Conservation (phyloP, 2,329 filamentous ascomycete genomes). For the Curvularia verruculosa region DNA sequence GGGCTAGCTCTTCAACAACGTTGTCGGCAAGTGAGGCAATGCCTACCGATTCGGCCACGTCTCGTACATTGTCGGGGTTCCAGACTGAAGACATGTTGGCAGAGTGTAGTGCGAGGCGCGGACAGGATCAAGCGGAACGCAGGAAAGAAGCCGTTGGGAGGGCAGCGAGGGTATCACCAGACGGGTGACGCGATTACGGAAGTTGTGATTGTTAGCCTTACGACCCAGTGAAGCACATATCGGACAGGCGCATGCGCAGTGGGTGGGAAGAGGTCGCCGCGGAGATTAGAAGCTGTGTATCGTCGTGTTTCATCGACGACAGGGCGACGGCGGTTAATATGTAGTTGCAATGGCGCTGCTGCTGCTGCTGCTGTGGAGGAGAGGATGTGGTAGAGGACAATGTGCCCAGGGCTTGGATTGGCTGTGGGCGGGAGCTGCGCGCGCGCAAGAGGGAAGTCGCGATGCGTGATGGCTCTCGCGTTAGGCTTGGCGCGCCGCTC, state of each 20-base stretch:
- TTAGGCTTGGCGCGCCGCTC: slow-evolving; percentile 24
- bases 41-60: slow-evolving; percentile 95
- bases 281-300: background rate
- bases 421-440: background rate
- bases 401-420: background rate
- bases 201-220: slow-evolving; percentile 42
- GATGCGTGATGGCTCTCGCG: slow-evolving; percentile 22
- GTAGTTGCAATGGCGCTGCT: no score
- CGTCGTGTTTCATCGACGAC: slow-evolving; percentile 1
- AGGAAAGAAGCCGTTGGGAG: slow-evolving; percentile 23
- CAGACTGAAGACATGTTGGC: slow-evolving; percentile 67
- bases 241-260: slow-evolving; percentile 36
- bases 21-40: slow-evolving; percentile 83
- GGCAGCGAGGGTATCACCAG: slow-evolving; percentile 34
- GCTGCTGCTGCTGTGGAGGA: no score
- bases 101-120: slow-evolving; percentile 17
- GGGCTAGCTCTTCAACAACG: slow-evolving; percentile 82
- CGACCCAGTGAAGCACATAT: slow-evolving; percentile 36
- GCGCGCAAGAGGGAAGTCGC: slow-evolving; percentile 24
- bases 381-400: background rate
- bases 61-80: slow-evolving; percentile 94
- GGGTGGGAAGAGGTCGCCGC: slow-evolving; percentile 11
- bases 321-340: background rate
- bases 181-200: slow-evolving; percentile 35
- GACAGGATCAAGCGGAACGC: slow-evolving; percentile 19